A percentile compares a stretch with the other conserved stretches of the same genome.
These are phyloP conservation scores for Mycena floridula DNA, from an alignment of 768 basidiomycete species.

Conservation along the genomic window DNA sequence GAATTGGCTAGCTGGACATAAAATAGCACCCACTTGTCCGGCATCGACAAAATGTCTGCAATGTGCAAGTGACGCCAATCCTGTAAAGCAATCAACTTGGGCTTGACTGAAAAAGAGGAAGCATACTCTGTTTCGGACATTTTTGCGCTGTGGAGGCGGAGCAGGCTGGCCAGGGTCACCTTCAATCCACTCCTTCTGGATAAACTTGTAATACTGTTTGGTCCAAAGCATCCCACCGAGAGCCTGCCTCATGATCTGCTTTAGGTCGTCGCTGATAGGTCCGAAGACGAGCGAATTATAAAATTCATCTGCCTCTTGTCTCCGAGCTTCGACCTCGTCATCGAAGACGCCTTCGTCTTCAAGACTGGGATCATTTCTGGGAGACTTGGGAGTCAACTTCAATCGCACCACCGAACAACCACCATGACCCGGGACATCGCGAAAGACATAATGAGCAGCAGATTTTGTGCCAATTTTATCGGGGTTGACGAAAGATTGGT, in stretches of 20 bases:
- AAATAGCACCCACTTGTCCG: slow-evolving; percentile 75
- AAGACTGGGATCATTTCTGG: slow-evolving; percentile 72
- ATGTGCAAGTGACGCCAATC: slow-evolving; percentile 97
- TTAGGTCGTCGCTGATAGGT: slow-evolving; percentile 85
- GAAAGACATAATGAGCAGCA: slow-evolving; percentile 87
- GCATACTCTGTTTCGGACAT: slow-evolving; percentile 74
- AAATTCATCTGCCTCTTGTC: slow-evolving; percentile 95
- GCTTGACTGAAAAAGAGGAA: not conserved
- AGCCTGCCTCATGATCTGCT: slow-evolving; percentile 95
- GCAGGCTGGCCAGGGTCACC: slow-evolving; percentile 95
- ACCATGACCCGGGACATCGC: slow-evolving; percentile 81
- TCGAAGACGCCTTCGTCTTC: slow-evolving; percentile 90
- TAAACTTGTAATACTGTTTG: slow-evolving; percentile 95
- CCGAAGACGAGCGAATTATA: slow-evolving; percentile 77
- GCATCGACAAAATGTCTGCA: slow-evolving; percentile 96
- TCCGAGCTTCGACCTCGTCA: slow-evolving; percentile 80
- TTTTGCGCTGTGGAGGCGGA: slow-evolving; percentile 85
- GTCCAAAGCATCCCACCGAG: slow-evolving; percentile 98
- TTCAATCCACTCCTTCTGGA: slow-evolving; percentile 94
- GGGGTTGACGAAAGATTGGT: slow-evolving; percentile 73
- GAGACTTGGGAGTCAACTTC: slow-evolving; percentile 77
- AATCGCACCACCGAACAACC: slow-evolving; percentile 94
- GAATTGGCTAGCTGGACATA: not conserved
- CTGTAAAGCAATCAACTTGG: slow-evolving; percentile 26
- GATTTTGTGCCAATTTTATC: slow-evolving; percentile 85